These are phyloP conservation scores for Papiliotrema laurentii DNA, from an alignment of 1,284 basidiomycete genomes.

Conservation along the genomic window DNA sequence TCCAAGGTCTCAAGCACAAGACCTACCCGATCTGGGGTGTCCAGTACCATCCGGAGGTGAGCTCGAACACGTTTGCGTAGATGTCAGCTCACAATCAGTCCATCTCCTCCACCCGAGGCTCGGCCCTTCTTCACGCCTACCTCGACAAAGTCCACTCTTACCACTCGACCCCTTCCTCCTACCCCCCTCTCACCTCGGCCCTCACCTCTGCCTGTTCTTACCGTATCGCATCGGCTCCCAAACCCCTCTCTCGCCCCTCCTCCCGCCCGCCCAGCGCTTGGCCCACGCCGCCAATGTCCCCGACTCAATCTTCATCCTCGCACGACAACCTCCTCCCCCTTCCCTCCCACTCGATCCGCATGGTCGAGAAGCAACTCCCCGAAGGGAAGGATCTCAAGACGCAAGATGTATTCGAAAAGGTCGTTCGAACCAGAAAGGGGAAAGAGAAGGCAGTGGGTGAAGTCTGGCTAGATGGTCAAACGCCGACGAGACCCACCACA, in stretches of 20 bases:
- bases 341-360: constrained; percentile 4
- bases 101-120: constrained; percentile 48
- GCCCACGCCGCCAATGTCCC: constrained; percentile 24
- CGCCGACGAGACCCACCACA: constrained; percentile 41
- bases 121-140: constrained; percentile 45
- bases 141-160: constrained; percentile 30
- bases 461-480: constrained; percentile 53
- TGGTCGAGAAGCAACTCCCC: constrained; percentile 25
- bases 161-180: constrained; percentile 24
- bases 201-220: constrained; percentile 38
- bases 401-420: constrained; percentile 46
- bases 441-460: constrained; percentile 42
- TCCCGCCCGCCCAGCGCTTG: constrained; percentile 6
- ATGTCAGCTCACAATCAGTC: constrained; percentile 33
- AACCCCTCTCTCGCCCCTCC: background rate
- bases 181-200: constrained; percentile 27
- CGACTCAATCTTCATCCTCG: constrained; percentile 8
- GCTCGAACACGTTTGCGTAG: background rate
- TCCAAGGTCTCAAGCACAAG: constrained; percentile 54
- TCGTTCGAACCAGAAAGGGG: constrained; percentile 34
- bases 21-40: constrained; percentile 81
- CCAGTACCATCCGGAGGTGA: constrained; percentile 86
- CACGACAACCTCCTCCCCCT: background rate
- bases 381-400: constrained; percentile 22
- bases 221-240: constrained; percentile 19